Percentiles rank a stretch among this genome's conserved stretches.
These are phyloP conservation scores for Candida succiphila DNA, from an alignment of 805 yeast genomes.

Conservation along the genomic window DNA sequence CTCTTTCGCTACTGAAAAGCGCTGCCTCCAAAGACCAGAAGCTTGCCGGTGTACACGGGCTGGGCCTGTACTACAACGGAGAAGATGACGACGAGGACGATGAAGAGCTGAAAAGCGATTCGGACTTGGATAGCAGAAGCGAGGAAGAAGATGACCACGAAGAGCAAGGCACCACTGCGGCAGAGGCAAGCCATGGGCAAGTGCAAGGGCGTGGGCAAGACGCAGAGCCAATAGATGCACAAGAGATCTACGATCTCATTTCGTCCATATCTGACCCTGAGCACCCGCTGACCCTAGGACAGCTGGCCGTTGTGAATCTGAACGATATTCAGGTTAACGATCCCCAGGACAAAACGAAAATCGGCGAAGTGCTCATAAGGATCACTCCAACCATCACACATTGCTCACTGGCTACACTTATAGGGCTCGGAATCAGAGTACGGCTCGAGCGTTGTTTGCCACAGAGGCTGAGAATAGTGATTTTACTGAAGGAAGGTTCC, in stretches of 20 bases:
- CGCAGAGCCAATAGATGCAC: constrained; percentile 69
- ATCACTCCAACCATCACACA: constrained; percentile 98
- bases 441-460: constrained; percentile 85
- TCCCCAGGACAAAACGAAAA: constrained; percentile 36
- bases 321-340: constrained; percentile 68
- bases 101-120: not conserved
- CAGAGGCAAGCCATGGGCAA: not conserved
- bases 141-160: not conserved
- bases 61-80: too few relatives aligned
- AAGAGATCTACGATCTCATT: constrained; percentile 81
- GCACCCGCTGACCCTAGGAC: constrained; percentile 92
- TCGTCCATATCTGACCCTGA: constrained; percentile 93
- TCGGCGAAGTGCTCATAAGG: constrained; percentile 68
- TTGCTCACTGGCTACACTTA: constrained; percentile 90
- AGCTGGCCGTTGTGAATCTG: constrained; percentile 84
- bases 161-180: not conserved
- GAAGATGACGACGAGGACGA: not conserved
- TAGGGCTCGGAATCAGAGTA: constrained; percentile 91
- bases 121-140: too few relatives aligned
- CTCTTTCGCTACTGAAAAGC: constrained; percentile 21
- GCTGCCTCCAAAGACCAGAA: not conserved
- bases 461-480: constrained; percentile 68
- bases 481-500: constrained; percentile 79
- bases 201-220: constrained; percentile 9
- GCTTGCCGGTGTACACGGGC: too few relatives aligned